phyloP scores from a whole-genome alignment of 441 rosid genomes.

The Arabidopsis lyrata region DNA sequence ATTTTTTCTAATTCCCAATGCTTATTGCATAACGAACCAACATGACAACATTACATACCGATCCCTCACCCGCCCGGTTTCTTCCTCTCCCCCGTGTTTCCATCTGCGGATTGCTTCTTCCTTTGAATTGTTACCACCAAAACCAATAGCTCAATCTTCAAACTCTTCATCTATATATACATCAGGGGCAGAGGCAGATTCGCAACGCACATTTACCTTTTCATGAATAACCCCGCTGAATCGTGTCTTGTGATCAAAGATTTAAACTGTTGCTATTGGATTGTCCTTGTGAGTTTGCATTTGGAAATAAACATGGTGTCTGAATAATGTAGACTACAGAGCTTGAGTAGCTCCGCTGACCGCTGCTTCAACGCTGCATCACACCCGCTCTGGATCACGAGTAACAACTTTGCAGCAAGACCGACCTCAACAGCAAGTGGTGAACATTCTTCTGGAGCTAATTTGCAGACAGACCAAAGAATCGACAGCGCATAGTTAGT shows the following conservation, averaged over 20 bases:
- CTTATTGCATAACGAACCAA: slow-evolving; percentile 33
- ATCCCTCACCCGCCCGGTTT: neutral
- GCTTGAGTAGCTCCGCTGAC: slow-evolving; percentile 81
- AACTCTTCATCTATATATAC: slow-evolving; percentile 38
- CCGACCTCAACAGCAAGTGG: slow-evolving; percentile 79
- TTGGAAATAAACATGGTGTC: slow-evolving; percentile 79
- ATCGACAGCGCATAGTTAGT: slow-evolving; percentile 71
- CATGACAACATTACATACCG: slow-evolving; percentile 27
- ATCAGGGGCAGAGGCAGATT: slow-evolving; percentile 20
- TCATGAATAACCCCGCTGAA: neutral
- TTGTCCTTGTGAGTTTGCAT: slow-evolving; percentile 87
- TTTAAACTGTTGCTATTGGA: slow-evolving; percentile 53
- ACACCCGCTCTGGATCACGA: slow-evolving; percentile 88
- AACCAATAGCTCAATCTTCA: slow-evolving; percentile 31
- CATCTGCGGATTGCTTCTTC: slow-evolving; percentile 17
- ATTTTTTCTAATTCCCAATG: slow-evolving; percentile 20
- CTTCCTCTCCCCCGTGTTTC: slow-evolving; percentile 3
- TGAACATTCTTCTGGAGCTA: slow-evolving; percentile 80
- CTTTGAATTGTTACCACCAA: slow-evolving; percentile 11
- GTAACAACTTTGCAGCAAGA: slow-evolving; percentile 81
- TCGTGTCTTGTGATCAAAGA: neutral
- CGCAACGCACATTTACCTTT: neutral
- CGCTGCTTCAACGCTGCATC: slow-evolving; percentile 74
- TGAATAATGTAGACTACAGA: slow-evolving; percentile 83
- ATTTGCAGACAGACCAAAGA: slow-evolving; percentile 72